These are phyloP conservation scores for Plasmodium chabaudi DNA, from an alignment of 169 alveolate species.

Conservation along the genomic window DNA sequence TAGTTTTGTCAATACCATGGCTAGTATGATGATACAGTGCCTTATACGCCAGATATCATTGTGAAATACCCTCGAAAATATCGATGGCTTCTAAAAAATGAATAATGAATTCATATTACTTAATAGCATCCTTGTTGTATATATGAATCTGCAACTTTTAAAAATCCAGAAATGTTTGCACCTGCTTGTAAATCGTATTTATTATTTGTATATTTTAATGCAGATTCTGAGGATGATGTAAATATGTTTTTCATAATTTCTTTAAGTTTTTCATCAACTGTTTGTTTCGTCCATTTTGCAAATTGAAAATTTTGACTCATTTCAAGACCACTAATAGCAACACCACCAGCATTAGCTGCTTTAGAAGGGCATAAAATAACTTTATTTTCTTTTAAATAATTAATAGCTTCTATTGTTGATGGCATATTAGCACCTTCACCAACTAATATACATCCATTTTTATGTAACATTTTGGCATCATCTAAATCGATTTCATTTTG, in stretches of 20 bases:
- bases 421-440: constrained; percentile 93
- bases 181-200: constrained; percentile 87
- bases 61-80: too few species aligned
- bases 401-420: constrained; percentile 85
- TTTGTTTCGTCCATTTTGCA: constrained; percentile 85
- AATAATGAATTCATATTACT: background rate
- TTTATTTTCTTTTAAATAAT: constrained; percentile 78
- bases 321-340: constrained; percentile 90
- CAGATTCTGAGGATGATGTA: constrained; percentile 79
- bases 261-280: constrained; percentile 83
- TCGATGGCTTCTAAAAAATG: too few species aligned
- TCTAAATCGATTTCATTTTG: constrained; percentile 86
- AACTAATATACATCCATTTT: constrained; percentile 81
- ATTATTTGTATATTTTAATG: constrained; percentile 80
- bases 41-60: background rate
- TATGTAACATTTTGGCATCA: constrained; percentile 82
- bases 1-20: too few species aligned
- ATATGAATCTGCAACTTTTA: constrained; percentile 89
- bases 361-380: constrained; percentile 88
- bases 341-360: constrained; percentile 94
- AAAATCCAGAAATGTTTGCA: constrained; percentile 91
- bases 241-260: constrained; percentile 85
- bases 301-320: constrained; percentile 90
- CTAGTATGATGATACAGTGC: too few species aligned
- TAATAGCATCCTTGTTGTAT: constrained; percentile 84